These are phyloP conservation scores for Coccomyxa subellipsoidea DNA, from an alignment of 163 green algal species.

Conservation along the genomic window DNA sequence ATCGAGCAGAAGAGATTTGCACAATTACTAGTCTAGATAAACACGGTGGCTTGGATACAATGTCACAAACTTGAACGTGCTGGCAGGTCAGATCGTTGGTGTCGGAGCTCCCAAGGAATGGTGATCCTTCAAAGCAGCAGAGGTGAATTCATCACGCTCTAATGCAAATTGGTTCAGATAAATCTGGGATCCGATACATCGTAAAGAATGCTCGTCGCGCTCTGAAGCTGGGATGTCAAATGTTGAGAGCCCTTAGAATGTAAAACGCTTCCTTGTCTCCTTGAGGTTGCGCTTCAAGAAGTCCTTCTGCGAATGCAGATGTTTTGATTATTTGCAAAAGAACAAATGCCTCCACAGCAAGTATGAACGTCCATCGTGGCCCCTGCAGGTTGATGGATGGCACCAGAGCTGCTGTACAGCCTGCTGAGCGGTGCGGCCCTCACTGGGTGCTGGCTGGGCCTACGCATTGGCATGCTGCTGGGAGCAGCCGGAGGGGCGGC, in stretches of 20 bases:
- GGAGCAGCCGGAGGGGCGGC: not conserved
- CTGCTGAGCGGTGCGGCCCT: not conserved
- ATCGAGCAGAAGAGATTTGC: too few relatives aligned
- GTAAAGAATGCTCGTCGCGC: too few relatives aligned
- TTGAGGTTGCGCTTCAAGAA: too few relatives aligned
- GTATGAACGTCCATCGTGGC: not conserved
- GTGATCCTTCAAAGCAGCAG: not conserved
- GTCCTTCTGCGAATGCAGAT: too few relatives aligned
- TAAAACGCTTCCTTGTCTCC: too few relatives aligned
- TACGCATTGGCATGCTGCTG: not conserved
- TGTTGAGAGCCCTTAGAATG: too few relatives aligned
- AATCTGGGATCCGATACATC: too few relatives aligned
- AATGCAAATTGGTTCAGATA: too few relatives aligned
- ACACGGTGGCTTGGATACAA: too few relatives aligned
- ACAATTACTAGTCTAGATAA: not conserved
- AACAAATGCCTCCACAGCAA: not conserved
- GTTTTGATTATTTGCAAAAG: too few relatives aligned
- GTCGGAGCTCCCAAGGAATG: not conserved
- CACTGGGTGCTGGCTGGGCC: not conserved
- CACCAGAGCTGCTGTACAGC: constrained; percentile 6
- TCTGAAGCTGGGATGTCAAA: too few relatives aligned
- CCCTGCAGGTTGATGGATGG: not conserved
- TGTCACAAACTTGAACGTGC: not conserved
- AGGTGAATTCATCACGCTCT: too few relatives aligned
- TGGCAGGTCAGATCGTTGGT: not conserved